Base-by-base conservation (phyloP, 495 filamentous ascomycete genomes). In the Aspergillus campestris region DNA sequence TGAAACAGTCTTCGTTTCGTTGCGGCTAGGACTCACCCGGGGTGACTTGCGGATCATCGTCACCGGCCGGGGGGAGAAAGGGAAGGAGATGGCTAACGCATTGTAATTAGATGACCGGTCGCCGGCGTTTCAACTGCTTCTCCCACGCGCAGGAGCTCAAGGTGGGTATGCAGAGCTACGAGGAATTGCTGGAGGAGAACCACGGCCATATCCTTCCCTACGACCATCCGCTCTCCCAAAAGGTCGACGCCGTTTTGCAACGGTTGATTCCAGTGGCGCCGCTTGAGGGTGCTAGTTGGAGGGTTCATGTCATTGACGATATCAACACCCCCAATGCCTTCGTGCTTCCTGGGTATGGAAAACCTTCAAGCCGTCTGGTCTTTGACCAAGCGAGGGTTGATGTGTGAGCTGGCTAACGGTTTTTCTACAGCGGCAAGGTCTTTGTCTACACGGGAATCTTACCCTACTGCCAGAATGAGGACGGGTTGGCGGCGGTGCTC, bases 361-460 rank as follows among this genome's bases (percentile, higher is more conserved):
- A 48, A 5, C 29, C 24, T 13, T 12, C 8, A 8, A 8, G 5
- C 8, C 10, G 11, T 11, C 5, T 33, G 13, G 9, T 24, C 12
- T 29, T 32, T 18, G 34, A 11, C 2, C 5, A 4, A 18, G 3
- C 31, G 1, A 9, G 27, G 42, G 8, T 3, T 3, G 24, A 29
- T 6, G 0, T 12, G 28, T 6, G 8, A 28, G 11, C 35, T 43
- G 31, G 57, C 53, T 49, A 39, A 43, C 33, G 12, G 34, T 30
- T 12, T 24, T 34, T 38, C 14, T 31, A 12, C 45, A 80, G 79
- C 7, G 90, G 89, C 2, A 94, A 94, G 55, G 89, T 97, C 12
- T 95, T 96, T 55, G 90, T 97, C 5, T 94, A 84, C 51, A 86
- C 79, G 31, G 85, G 91, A 13, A 84, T 97, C 13, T 56, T 97